Base-by-base conservation (phyloP, 805 yeast genomes). In the Metschnikowia amazonensis region DNA sequence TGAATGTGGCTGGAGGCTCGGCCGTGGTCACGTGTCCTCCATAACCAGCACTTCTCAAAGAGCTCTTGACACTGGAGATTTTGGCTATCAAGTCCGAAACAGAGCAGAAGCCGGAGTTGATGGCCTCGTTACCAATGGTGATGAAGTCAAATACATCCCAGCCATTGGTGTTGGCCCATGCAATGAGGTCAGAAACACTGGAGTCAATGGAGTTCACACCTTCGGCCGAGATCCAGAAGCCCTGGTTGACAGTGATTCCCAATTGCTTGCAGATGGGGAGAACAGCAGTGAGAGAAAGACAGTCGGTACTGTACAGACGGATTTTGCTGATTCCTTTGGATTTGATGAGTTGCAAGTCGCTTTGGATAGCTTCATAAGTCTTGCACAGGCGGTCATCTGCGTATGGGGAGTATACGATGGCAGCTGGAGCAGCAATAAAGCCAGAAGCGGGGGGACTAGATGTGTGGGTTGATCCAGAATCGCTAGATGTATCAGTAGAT, bases 121-220 rank as follows among this genome's bases (percentile, higher is more conserved):
- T 70, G 25, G 95, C 96, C 69, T 90, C 97, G 61, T 90, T 90
- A 47, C 97, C 97, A 50, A 90, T 73, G 17, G 95, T 85, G 56
- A 90, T 74, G 62, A 69, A 81, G 49, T 84, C 84, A 66, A 89
- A 82, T n/a, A 84, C 67, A 49, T 70, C 81, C 95, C 95, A 90
- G 14, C 75, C 69, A 56, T 74, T 71, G 30, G 76, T 78, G 23
- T 60, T 35, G 38, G 72, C 76, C 56, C 73, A 73, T 20, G 44
- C 29, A 45, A 89, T 75, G 40, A 89, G 57, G 25, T 68, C 79
- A 17, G 61, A 43, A 40, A 88, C 81, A 37, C 79, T 72, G 42
- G 55, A 66, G 62, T 86, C 89, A 49, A 88, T 78, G 7, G 92
- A 81, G 58, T 80, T 80, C 31, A 76, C 82, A 56, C 95, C 96